Evolutionary conservation across 371 early-diverging fungal species (phyloP).

Genomic region (Saksenaea oblongispora): DNA sequence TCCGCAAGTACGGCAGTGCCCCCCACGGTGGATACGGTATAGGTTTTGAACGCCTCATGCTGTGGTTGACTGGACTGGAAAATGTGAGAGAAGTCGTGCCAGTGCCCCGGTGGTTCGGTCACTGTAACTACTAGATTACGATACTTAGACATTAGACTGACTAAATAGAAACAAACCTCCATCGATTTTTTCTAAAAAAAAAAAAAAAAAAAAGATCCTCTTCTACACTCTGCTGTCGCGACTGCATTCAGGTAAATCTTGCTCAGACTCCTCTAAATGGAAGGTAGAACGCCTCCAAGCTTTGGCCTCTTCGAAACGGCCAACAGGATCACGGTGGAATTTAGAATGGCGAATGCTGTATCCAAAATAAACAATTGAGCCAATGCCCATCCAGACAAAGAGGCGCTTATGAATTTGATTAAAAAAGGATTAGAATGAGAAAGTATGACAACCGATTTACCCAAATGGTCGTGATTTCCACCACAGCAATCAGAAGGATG

Average conservation of each 20-base stretch:
- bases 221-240: background rate
- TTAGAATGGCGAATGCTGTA: slow-evolving; percentile 67
- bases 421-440: background rate
- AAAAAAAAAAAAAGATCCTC: background rate
- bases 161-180: background rate
- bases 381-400: slow-evolving; percentile 67
- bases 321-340: slow-evolving; percentile 37
- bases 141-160: background rate
- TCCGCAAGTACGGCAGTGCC: slow-evolving; percentile 79
- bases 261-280: background rate
- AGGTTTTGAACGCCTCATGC: slow-evolving; percentile 86
- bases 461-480: slow-evolving; percentile 57
- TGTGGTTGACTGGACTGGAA: slow-evolving; percentile 78
- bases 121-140: slow-evolving; percentile 48
- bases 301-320: slow-evolving; percentile 21
- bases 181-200: background rate
- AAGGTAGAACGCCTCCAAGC: background rate
- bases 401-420: slow-evolving; percentile 13
- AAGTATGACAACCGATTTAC: slow-evolving; percentile 9
- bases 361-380: slow-evolving; percentile 62
- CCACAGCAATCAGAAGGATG: slow-evolving; percentile 57
- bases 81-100: slow-evolving; percentile 87
- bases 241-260: background rate
- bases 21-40: slow-evolving; percentile 96
- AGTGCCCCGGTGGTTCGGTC: slow-evolving; percentile 68